These are phyloP conservation scores for Backusella circina DNA, from an alignment of 192 early-diverging fungal genomes.

Conservation along the genomic window DNA sequence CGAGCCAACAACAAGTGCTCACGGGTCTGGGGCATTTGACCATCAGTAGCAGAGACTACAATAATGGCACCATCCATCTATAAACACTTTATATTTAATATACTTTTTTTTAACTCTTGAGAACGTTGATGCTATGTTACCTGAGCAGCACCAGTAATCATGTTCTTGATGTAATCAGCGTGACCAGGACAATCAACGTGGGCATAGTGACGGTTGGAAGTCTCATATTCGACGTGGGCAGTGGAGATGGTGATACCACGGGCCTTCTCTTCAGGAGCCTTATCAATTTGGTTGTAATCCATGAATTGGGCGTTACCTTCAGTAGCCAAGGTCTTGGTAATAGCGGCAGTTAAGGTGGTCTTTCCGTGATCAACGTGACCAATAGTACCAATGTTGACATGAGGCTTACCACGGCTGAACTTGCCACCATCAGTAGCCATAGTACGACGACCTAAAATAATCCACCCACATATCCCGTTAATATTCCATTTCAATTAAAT, in stretches of 20 bases:
- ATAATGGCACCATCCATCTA: conserved; percentile 98
- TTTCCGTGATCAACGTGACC: conserved; percentile 99
- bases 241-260: conserved; percentile 98
- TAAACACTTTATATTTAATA: not conserved
- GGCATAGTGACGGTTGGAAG: conserved; percentile 84
- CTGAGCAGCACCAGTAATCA: conserved; percentile 97
- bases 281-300: conserved; percentile 97
- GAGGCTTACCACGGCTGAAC: conserved; percentile 87
- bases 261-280: conserved; percentile 97
- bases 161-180: conserved; percentile 99
- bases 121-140: conserved; percentile 27
- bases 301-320: conserved; percentile 84
- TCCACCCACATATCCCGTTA: not conserved
- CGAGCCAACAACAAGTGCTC: conserved; percentile 96
- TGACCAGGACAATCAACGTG: conserved; percentile 99
- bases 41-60: conserved; percentile 96
- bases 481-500: not conserved
- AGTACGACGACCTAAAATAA: conserved; percentile 21
- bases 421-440: conserved; percentile 54
- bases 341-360: conserved; percentile 97
- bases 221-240: conserved; percentile 98
- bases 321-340: conserved; percentile 90
- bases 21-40: conserved; percentile 98
- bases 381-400: conserved; percentile 98
- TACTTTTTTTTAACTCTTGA: too few species aligned